Conservation (phyloP, 345 rosid genomes). For the Populus euphratica region DNA sequence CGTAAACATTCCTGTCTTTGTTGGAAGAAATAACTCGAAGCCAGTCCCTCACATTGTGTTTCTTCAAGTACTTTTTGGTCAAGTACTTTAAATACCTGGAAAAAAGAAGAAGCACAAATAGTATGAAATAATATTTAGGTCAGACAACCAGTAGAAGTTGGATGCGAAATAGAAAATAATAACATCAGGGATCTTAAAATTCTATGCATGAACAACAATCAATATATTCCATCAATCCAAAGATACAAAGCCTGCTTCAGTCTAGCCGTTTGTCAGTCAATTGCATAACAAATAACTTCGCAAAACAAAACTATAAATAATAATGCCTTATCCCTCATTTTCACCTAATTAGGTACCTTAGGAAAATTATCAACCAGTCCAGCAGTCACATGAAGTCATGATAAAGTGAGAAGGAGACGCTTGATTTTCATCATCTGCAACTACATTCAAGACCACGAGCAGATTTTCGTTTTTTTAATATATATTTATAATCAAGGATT, state of each 20-base stretch:
- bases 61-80: conserved; percentile 34
- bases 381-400: not conserved
- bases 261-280: not conserved
- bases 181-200: not conserved
- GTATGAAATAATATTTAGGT: not conserved
- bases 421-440: not conserved
- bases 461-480: not conserved
- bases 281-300: too few relatives aligned
- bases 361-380: not conserved
- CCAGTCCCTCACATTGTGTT: conserved; percentile 33
- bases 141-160: not conserved
- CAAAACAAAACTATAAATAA: not conserved
- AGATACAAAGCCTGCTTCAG: not conserved
- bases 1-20: conserved; percentile 30
- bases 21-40: conserved; percentile 32
- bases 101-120: not conserved
- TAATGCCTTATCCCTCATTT: not conserved
- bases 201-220: not conserved
- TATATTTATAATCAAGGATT: too few relatives aligned
- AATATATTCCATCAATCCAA: not conserved
- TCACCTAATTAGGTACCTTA: not conserved
- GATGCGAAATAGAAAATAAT: not conserved
- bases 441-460: not conserved
- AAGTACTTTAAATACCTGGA: conserved; percentile 27
- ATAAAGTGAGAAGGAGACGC: too few relatives aligned